phyloP scores from a whole-genome alignment of 306 rosid genomes.

The Lathyrus tuberosus region DNA sequence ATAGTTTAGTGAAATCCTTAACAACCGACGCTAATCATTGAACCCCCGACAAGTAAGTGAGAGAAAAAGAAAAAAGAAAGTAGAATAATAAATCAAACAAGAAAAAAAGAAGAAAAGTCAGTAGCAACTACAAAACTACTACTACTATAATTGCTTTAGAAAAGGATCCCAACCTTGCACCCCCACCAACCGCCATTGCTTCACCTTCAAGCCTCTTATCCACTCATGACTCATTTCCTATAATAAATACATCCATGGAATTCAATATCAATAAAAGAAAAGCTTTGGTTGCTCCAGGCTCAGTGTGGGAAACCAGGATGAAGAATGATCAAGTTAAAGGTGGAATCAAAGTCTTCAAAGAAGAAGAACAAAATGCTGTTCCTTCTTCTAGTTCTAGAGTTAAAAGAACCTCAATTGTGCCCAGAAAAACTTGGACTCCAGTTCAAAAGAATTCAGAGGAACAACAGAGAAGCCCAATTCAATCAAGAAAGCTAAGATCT shows the following conservation, averaged over 20 bases:
- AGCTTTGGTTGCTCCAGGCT: conserved; percentile 65
- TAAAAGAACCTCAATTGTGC: conserved; percentile 48
- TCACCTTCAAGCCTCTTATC: conserved; percentile 57
- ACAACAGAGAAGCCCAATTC: conserved; percentile 44
- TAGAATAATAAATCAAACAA: no score
- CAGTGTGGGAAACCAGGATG: conserved; percentile 94
- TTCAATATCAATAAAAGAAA: conserved; percentile 45
- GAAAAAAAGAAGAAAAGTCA: background rate
- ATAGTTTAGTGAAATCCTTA: no score
- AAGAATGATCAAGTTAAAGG: conserved; percentile 74
- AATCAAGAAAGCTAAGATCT: conserved; percentile 52
- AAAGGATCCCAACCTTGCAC: conserved; percentile 60
- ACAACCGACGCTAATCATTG: no score
- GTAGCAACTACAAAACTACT: background rate
- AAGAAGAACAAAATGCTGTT: conserved; percentile 39
- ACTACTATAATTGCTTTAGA: conserved; percentile 42
- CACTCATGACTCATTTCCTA: conserved; percentile 46
- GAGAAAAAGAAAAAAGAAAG: no score
- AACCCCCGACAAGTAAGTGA: no score
- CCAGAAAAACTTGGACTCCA: conserved; percentile 64
- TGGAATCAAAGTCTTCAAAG: conserved; percentile 78
- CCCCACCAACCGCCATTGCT: conserved; percentile 78
- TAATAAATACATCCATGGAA: conserved; percentile 45
- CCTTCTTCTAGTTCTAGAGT: conserved; percentile 28
- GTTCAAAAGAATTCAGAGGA: conserved; percentile 50